phyloP scores from a whole-genome alignment of 371 early-diverging fungal genomes.

The Dinochytrium kinnereticum region DNA sequence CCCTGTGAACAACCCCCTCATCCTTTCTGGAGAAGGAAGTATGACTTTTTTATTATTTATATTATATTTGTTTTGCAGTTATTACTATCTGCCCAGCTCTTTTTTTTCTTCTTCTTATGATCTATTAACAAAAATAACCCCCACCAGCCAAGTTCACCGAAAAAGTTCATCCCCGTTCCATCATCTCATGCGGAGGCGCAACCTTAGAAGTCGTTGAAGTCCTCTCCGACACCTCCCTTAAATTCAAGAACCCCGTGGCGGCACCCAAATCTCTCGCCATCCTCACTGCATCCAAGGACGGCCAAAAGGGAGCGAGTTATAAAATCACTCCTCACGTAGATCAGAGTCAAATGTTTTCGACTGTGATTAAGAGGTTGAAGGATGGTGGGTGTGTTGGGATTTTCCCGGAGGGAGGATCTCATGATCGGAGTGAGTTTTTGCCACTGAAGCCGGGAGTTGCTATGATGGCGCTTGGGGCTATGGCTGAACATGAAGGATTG shows the following conservation, averaged over 20 bases:
- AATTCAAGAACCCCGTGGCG: constrained; percentile 55
- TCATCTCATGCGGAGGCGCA: constrained; percentile 67
- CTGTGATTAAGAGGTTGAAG: constrained; percentile 78
- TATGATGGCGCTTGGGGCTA: constrained; percentile 93
- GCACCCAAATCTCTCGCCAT: constrained; percentile 66
- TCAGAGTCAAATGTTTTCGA: constrained; percentile 81
- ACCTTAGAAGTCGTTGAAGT: constrained; percentile 73
- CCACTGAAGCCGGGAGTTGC: constrained; percentile 83
- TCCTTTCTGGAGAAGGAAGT: constrained; percentile 67
- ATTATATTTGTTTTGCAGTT: neutral
- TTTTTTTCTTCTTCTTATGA: neutral
- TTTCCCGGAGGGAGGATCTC: constrained; percentile 97
- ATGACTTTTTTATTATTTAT: no score
- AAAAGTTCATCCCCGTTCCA: constrained; percentile 65
- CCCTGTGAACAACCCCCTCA: constrained; percentile 65
- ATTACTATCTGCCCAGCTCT: neutral
- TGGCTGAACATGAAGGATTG: constrained; percentile 83
- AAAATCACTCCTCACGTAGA: constrained; percentile 87
- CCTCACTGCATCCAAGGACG: constrained; percentile 46
- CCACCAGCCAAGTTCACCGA: constrained; percentile 65
- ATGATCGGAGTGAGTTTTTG: constrained; percentile 93
- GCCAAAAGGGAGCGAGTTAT: constrained; percentile 51
- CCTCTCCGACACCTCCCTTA: constrained; percentile 79
- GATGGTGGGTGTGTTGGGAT: constrained; percentile 88
- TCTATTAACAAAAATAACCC: neutral